Evolutionary conservation across 805 yeast species (phyloP).

Genomic region (Scheffersomyces stipitis): DNA sequence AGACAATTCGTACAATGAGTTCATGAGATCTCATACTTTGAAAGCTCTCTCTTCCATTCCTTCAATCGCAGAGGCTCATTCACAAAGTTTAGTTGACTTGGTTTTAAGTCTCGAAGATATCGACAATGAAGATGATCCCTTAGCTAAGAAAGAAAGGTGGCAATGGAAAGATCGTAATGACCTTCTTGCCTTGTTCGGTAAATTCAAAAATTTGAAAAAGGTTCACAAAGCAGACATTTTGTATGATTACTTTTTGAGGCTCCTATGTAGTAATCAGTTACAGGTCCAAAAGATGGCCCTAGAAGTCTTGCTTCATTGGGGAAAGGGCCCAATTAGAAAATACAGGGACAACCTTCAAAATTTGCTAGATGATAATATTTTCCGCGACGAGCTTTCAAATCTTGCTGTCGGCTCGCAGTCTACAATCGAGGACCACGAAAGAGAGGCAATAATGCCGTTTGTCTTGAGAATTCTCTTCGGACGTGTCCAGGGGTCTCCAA

Average conservation of each 20-base stretch:
- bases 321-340: constrained; percentile 55
- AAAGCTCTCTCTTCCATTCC: constrained; percentile 61
- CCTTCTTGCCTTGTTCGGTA: constrained; percentile 60
- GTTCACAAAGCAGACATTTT: constrained; percentile 54
- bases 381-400: constrained; percentile 78
- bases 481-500: constrained; percentile 68
- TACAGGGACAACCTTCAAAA: constrained; percentile 73
- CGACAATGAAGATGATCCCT: constrained; percentile 27
- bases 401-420: constrained; percentile 52
- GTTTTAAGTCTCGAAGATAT: constrained; percentile 35
- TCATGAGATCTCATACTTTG: constrained; percentile 56
- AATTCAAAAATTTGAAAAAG: constrained; percentile 63
- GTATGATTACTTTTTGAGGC: constrained; percentile 48
- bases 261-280: constrained; percentile 60
- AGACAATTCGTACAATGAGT: constrained; percentile 37
- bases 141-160: constrained; percentile 28
- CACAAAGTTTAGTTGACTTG: constrained; percentile 56
- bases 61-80: constrained; percentile 64
- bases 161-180: constrained; percentile 53
- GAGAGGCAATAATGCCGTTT: constrained; percentile 61
- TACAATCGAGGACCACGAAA: constrained; percentile 62
- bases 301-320: constrained; percentile 64
- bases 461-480: constrained; percentile 82
- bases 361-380: constrained; percentile 76
- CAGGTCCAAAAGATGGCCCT: constrained; percentile 74